Base-by-base conservation (phyloP, 176 grass and related monocot species). In the Carex cristatella region DNA sequence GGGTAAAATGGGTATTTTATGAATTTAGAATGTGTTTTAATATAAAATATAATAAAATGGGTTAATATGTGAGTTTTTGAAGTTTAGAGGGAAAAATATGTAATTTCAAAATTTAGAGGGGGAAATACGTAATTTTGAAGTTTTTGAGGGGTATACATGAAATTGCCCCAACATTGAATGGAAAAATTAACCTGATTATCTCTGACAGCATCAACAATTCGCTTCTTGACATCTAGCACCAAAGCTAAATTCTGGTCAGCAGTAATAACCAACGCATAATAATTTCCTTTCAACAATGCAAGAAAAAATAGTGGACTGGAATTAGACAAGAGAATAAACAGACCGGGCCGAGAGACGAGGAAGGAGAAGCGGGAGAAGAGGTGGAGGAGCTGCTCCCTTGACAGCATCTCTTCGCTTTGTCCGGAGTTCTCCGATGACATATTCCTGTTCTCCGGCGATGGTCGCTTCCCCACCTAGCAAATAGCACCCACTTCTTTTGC, bases 361-460 rank as follows among this genome's bases (percentile, higher is more conserved):
- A 79, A 89, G 61, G 83, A 91, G 81, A 97, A 97, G 71, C 94
- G 87, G 16, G 87, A 53, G 87, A 97, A 93, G 64, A 93, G 94
- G 84, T 88, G 65, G 62, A 97, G 87, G 15, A 97, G 84, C 64
- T 93, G 84, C 23, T 90, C 87, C 69, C 86, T 88, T n/a, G 86
- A 90, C 83, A 97, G 54, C 87, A 91, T 93, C 65, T 65, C 51
- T 67, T 63, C 87, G 81, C 89, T 69, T 65, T 56, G 80, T 44
- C 37, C 19, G 55, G 77, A 28, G 69, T 60, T 23, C 5, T 68
- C 70, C 83, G 86, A 65, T 46, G 88, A 75, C 31, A 83, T 28
- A 31, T 31, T 67, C 15, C 16, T 8, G 1, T 79, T 86, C 61
- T 78, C 33, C 56, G 58, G 79, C 79, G 9, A 60, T 28, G 10